Evolutionary conservation across 176 grass and related monocot genomes (phyloP), one percentile per base, ranked within the genome.

Genomic region (Aegilops speltoides): DNA sequence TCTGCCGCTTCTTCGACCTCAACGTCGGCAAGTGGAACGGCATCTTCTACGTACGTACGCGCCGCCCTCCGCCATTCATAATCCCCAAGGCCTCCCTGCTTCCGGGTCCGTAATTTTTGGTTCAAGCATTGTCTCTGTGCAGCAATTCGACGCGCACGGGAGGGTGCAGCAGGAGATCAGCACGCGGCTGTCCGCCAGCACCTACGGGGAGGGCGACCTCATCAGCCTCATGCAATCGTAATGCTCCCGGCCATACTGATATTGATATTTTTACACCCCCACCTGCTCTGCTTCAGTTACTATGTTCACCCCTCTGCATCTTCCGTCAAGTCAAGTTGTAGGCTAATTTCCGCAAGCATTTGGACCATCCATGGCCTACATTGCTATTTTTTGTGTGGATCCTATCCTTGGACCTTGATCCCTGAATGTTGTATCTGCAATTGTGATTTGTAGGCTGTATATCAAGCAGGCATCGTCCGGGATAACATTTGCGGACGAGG

Each of bases 151-250:
- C 36, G 84, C 90, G 25, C 84, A 81, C 20, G 97, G 92, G 61
- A 94, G 85, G 71, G 31, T 89, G 38, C 65, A 94, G 77, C 92
- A 99, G 77, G 89, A 63, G 62, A 88, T 99, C 54, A 91, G 72
- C 77, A 99, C 94, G 36, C 87, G 90, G 43, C 83, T 99, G 22
- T 99, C 97, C 26, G 92, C 80, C 60, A 94, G 89, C 85, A 88
- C 97, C 0, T 99, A 99, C 28, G 97, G 97, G 14, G 97, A 94
- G 87, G 94, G 85, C 32, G 80, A 96, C 56, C 92, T 99, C 68
- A 93, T 91, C 71, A 99, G 97, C 82, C 94, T 99, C 31, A 80
- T 96, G 77, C 97, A 99, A 94, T 92, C 97, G 94, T 99, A 81
- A 85, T 82, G 36, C 59, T 59, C 8, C 19, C 19, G 19, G 6